These are phyloP conservation scores for Cercospora nicotianae DNA, from an alignment of 2,329 filamentous ascomycete genomes.

Conservation along the genomic window DNA sequence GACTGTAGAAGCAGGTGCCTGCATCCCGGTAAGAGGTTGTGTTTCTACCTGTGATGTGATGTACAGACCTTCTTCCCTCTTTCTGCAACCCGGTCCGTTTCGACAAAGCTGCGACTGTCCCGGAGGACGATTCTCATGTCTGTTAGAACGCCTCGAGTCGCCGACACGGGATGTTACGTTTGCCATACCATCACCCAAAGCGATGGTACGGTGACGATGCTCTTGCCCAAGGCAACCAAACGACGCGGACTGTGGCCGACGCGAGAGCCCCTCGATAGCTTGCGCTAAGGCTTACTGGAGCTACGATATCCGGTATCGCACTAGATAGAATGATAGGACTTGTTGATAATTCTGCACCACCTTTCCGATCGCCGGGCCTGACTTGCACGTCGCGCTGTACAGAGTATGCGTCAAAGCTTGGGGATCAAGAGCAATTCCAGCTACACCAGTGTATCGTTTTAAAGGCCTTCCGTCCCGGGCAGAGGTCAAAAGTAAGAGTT, in stretches of 20 bases:
- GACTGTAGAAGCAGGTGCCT: conserved; percentile 40
- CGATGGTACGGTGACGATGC: neutral
- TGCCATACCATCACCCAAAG: conserved; percentile 38
- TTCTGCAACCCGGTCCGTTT: conserved; percentile 39
- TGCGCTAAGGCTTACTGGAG: neutral
- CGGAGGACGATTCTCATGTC: conserved; percentile 36
- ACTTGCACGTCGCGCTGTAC: neutral
- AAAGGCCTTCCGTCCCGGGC: neutral
- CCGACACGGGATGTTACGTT: conserved; percentile 32
- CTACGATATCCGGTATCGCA: neutral
- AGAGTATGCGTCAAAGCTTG: neutral
- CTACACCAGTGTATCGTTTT: neutral
- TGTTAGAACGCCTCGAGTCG: conserved; percentile 33
- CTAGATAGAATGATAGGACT: neutral
- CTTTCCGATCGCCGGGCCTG: neutral
- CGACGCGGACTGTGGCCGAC: neutral
- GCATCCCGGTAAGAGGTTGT: conserved; percentile 15
- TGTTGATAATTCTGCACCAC: neutral
- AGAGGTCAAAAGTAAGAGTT: neutral
- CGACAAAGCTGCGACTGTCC: conserved; percentile 34
- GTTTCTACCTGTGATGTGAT: neutral
- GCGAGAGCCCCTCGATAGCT: neutral
- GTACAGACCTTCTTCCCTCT: conserved; percentile 36
- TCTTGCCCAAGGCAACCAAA: neutral
- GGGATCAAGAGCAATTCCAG: neutral